Evolutionary conservation across 495 filamentous ascomycete genomes (phyloP).

Genomic region (Penicillium argentinense): DNA sequence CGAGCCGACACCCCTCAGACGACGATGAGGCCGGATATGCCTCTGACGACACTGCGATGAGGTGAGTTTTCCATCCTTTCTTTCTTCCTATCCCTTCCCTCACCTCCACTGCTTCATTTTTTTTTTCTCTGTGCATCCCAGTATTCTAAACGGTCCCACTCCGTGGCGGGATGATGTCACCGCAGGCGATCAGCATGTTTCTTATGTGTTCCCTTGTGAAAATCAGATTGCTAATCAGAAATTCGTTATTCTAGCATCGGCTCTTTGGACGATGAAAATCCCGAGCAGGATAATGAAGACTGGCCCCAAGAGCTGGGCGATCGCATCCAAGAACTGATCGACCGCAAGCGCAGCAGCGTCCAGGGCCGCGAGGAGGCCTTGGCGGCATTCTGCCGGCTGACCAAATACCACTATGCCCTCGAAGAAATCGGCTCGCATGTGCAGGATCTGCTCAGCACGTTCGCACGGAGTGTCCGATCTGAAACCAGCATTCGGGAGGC

Average conservation of each 20-base stretch:
- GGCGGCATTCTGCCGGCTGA: constrained; percentile 65
- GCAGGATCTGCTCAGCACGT: constrained; percentile 65
- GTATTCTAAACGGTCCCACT: constrained; percentile 21
- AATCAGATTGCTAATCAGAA: constrained; percentile 10
- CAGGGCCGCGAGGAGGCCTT: constrained; percentile 76
- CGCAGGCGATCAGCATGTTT: constrained; percentile 5
- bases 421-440: constrained; percentile 63
- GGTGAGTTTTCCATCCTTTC: constrained; percentile 44
- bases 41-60: constrained; percentile 69
- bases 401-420: constrained; percentile 70
- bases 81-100: not conserved
- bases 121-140: constrained; percentile 18
- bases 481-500: constrained; percentile 74
- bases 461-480: constrained; percentile 70
- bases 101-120: constrained; percentile 1
- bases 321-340: constrained; percentile 77
- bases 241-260: constrained; percentile 27
- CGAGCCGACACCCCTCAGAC: constrained; percentile 64
- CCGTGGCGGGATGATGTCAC: constrained; percentile 43
- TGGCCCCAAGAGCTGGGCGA: constrained; percentile 70
- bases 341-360: constrained; percentile 82
- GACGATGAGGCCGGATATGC: constrained; percentile 71
- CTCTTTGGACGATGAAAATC: constrained; percentile 62
- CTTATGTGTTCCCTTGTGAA: not conserved
- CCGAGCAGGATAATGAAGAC: constrained; percentile 53